Percentiles rank a stretch among this genome's conserved stretches.
These are phyloP conservation scores for Helichrysum umbraculigerum DNA, from an alignment of 129 eudicot genomes.

Conservation along the genomic window DNA sequence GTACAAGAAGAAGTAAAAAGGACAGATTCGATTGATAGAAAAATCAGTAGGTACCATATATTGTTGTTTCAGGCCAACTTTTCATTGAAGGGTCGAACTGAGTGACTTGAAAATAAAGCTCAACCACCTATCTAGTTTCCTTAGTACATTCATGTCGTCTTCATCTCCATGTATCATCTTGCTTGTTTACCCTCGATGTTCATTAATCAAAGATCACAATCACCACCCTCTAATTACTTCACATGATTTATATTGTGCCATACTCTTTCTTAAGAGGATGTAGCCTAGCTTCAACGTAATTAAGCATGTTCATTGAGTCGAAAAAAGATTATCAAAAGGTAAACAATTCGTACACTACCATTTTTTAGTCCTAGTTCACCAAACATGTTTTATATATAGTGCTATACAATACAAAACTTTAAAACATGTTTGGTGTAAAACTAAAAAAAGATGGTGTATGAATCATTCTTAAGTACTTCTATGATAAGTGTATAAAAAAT, in stretches of 20 bases:
- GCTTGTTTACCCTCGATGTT: background rate
- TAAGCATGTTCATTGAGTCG: too few species aligned
- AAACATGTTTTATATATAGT: too few species aligned
- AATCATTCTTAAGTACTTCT: too few species aligned
- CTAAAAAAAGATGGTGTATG: too few species aligned
- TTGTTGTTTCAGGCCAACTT: background rate
- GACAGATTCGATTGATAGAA: constrained; percentile 11
- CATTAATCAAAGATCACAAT: too few species aligned
- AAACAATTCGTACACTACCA: too few species aligned
- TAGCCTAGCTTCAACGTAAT: background rate
- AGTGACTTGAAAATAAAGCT: constrained; percentile 22
- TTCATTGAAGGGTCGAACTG: constrained; percentile 26
- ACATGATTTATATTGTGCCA: background rate
- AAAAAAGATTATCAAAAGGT: too few species aligned
- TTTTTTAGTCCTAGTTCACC: too few species aligned
- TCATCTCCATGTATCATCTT: constrained; percentile 12
- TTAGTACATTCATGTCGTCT: constrained; percentile 6
- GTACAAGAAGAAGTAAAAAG: background rate
- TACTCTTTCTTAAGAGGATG: background rate
- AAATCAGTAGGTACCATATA: constrained; percentile 5
- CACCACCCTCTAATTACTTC: background rate
- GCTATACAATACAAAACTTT: too few species aligned
- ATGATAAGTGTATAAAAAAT: too few species aligned
- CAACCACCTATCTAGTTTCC: constrained; percentile 14
- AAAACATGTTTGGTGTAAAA: too few species aligned